Conservation (phyloP, 2,329 filamentous ascomycete species). For the Aspergillus sojae region DNA sequence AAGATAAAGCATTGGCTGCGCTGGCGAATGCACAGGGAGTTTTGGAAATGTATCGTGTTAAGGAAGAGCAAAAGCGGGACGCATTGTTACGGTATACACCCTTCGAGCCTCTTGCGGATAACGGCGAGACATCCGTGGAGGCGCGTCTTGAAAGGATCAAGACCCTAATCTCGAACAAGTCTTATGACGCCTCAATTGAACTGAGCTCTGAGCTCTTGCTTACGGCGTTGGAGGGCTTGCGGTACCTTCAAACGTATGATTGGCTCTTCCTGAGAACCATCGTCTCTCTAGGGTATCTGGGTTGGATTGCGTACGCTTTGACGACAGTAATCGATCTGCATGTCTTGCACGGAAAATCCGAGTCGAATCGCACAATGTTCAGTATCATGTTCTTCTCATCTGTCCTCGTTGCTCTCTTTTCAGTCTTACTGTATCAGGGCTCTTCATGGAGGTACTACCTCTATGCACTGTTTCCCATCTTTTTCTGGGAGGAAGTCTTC, state of each 20-base stretch:
- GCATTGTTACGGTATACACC: constrained; percentile 77
- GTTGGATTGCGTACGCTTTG: constrained; percentile 91
- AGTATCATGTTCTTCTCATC: constrained; percentile 73
- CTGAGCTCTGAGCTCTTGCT: constrained; percentile 77
- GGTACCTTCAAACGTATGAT: constrained; percentile 97
- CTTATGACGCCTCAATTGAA: constrained; percentile 76
- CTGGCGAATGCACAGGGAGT: constrained; percentile 84
- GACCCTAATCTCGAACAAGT: constrained; percentile 64
- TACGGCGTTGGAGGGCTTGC: constrained; percentile 75
- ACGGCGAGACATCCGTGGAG: constrained; percentile 62
- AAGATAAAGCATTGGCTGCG: constrained; percentile 80
- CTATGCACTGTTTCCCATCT: constrained; percentile 87
- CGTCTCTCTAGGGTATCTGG: constrained; percentile 86
- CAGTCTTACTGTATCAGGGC: constrained; percentile 75
- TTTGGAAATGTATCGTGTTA: constrained; percentile 93
- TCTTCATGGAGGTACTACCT: constrained; percentile 85
- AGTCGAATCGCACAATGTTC: constrained; percentile 63
- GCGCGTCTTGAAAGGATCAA: constrained; percentile 70
- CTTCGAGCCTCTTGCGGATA: constrained; percentile 69
- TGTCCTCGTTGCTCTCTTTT: constrained; percentile 72
- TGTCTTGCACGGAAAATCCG: constrained; percentile 72
- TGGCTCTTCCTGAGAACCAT: constrained; percentile 93
- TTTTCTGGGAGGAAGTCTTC: constrained; percentile 96
- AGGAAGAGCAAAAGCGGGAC: constrained; percentile 80
- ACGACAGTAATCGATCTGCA: constrained; percentile 87